Percentiles rank a stretch among this genome's conserved stretches.
Evolutionary conservation across 129 eudicot species (phyloP).

Genomic region (Logfia minima): DNA sequence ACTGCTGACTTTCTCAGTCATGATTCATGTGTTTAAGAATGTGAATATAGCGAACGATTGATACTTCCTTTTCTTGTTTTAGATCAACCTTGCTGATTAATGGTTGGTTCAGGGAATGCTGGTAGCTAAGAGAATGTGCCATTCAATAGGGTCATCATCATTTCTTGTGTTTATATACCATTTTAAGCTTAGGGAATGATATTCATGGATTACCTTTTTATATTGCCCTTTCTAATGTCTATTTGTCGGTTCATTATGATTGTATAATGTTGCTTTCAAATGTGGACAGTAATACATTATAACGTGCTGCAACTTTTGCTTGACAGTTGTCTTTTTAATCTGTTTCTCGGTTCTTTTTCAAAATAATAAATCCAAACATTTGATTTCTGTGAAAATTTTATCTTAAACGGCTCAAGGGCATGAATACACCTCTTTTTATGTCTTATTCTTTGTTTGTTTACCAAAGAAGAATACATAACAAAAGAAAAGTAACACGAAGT

Average conservation of each 20-base stretch:
- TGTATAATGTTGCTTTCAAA: background rate
- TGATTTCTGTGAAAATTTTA: background rate
- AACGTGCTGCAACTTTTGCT: background rate
- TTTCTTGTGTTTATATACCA: too few species aligned
- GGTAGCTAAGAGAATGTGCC: background rate
- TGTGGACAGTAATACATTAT: background rate
- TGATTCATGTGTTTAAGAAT: background rate
- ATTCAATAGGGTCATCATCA: background rate
- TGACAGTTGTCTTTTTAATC: background rate
- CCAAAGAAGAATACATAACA: background rate
- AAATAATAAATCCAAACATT: background rate
- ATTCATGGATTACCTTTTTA: background rate
- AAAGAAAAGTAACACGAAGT: background rate
- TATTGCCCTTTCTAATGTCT: background rate
- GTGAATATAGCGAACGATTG: background rate
- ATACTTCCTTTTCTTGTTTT: too few species aligned
- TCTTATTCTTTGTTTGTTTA: slow-evolving; percentile 10
- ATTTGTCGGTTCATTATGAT: slow-evolving; percentile 1
- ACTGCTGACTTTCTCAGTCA: background rate
- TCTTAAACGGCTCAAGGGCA: slow-evolving; percentile 15
- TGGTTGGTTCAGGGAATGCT: slow-evolving; percentile 6
- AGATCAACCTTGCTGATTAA: background rate
- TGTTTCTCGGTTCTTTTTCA: background rate
- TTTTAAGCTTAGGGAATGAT: too few species aligned
- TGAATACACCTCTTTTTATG: background rate